Conservation (phyloP, 2,329 filamentous ascomycete genomes). For the Huntiella moniliformis region DNA sequence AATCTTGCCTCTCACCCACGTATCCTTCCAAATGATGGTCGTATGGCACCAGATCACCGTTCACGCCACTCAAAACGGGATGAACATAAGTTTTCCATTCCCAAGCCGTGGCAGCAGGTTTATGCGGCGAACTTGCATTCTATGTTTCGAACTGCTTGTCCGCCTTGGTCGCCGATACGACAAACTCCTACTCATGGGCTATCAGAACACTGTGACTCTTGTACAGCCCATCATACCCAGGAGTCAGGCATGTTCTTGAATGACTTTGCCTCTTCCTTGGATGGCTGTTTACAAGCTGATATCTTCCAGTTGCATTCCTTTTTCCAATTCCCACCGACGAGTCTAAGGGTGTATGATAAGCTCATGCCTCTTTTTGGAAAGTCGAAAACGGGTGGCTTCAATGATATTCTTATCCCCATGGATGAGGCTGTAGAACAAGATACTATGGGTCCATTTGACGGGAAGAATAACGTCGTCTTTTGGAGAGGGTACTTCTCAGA, state of each 20-base stretch:
- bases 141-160: conserved; percentile 35
- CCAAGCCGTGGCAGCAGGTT: conserved; percentile 4
- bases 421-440: conserved; percentile 14
- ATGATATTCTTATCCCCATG: conserved; percentile 58
- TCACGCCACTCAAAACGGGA: neutral
- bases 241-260: conserved; percentile 40
- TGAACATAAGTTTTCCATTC: neutral
- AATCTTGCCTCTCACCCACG: conserved; percentile 62
- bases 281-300: conserved; percentile 62
- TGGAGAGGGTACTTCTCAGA: conserved; percentile 40
- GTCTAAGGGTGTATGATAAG: conserved; percentile 40
- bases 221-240: conserved; percentile 30
- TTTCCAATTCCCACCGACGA: conserved; percentile 41
- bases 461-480: conserved; percentile 47
- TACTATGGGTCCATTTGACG: conserved; percentile 28
- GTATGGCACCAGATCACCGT: too few relatives aligned
- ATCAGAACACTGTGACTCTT: conserved; percentile 5
- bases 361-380: conserved; percentile 60
- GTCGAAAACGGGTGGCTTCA: conserved; percentile 52
- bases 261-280: conserved; percentile 44
- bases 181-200: conserved; percentile 3
- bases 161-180: conserved; percentile 34
- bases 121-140: conserved; percentile 19
- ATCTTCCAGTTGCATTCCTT: conserved; percentile 53
- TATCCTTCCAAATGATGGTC: conserved; percentile 26